Conservation (phyloP, 345 rosid genomes). For the Conringia planisiliqua region DNA sequence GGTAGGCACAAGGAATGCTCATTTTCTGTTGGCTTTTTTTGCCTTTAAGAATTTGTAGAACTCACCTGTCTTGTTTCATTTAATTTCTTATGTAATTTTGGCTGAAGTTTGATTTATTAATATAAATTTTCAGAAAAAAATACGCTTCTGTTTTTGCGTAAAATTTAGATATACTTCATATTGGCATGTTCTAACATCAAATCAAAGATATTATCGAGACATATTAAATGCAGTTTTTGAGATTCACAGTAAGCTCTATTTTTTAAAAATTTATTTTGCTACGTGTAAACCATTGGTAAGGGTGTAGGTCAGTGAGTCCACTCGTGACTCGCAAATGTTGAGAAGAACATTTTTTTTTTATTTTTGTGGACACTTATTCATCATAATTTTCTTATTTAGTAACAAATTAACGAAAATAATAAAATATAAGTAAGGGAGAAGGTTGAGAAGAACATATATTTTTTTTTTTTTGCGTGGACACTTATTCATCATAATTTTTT, state of each 20-base stretch:
- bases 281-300: slow-evolving; percentile 16
- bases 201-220: not conserved
- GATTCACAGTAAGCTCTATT: not conserved
- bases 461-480: not conserved
- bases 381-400: not conserved
- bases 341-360: not conserved
- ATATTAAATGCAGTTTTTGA: slow-evolving; percentile 12
- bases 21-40: too few relatives aligned
- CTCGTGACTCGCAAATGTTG: not conserved
- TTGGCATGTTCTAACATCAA: not conserved
- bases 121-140: too few relatives aligned
- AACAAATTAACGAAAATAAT: not conserved
- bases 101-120: too few relatives aligned
- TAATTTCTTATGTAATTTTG: too few relatives aligned
- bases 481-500: not conserved
- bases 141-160: not conserved
- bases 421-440: not conserved
- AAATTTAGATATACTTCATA: not conserved
- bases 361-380: not conserved
- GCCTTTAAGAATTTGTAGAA: too few relatives aligned
- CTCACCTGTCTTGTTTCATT: too few relatives aligned
- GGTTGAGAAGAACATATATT: not conserved
- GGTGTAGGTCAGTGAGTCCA: not conserved
- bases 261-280: not conserved
- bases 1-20: too few relatives aligned